These are phyloP conservation scores for Solanum aculeatissimum DNA, from an alignment of 305 asterid genomes.

Conservation along the genomic window DNA sequence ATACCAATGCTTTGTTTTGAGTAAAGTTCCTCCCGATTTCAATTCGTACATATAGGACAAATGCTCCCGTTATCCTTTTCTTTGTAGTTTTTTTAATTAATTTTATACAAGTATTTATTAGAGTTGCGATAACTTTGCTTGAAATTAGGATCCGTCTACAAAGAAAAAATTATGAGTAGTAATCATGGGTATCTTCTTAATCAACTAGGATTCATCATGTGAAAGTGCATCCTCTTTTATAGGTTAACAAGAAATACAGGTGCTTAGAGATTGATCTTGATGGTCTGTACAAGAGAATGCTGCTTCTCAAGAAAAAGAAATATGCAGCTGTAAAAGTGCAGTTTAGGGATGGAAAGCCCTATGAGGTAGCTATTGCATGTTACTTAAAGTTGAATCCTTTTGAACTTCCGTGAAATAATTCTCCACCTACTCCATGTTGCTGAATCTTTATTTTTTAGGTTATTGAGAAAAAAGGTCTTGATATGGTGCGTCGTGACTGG, in stretches of 20 bases:
- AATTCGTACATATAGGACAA: neutral
- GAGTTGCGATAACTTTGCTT: neutral
- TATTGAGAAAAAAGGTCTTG: constrained; percentile 96
- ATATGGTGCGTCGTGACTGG: constrained; percentile 99
- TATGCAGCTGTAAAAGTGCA: constrained; percentile 95
- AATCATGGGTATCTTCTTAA: neutral
- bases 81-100: neutral
- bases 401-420: constrained; percentile 9
- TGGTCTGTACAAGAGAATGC: constrained; percentile 95
- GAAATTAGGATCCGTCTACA: neutral
- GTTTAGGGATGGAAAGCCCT: constrained; percentile 57
- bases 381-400: neutral
- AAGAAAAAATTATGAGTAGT: neutral
- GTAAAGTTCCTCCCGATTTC: neutral
- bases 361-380: constrained; percentile 46
- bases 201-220: neutral
- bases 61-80: neutral
- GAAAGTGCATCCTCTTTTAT: constrained; percentile 7
- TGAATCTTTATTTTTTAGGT: constrained; percentile 38
- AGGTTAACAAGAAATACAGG: constrained; percentile 96
- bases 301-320: constrained; percentile 95
- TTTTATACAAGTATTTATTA: neutral
- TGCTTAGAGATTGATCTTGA: constrained; percentile 98
- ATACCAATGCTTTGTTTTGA: neutral
- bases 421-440: neutral